phyloP scores from a whole-genome alignment of 2,329 filamentous ascomycete species.

The Hypoxylon sp. region DNA sequence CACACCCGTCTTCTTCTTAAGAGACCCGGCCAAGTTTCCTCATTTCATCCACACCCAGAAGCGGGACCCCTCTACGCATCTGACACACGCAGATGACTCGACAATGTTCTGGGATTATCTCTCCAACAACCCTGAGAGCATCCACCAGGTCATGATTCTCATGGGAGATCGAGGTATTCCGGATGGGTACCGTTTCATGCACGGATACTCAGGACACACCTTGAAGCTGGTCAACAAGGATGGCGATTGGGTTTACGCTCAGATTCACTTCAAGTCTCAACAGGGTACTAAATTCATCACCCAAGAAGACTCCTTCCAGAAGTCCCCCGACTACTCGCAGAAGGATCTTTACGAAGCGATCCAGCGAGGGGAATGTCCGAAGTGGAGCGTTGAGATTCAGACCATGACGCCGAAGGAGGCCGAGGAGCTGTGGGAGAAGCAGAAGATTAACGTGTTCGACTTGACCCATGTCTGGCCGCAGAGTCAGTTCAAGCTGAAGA shows the following conservation, averaged over 20 bases:
- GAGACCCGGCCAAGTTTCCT: conserved; percentile 78
- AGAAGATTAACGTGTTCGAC: conserved; percentile 65
- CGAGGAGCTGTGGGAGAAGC: conserved; percentile 59
- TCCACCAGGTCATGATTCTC: conserved; percentile 70
- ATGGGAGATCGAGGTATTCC: conserved; percentile 72
- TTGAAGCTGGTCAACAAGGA: conserved; percentile 68
- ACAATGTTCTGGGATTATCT: conserved; percentile 62
- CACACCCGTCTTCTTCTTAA: conserved; percentile 78
- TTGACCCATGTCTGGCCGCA: conserved; percentile 75
- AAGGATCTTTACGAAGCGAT: conserved; percentile 71
- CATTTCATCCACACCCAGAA: conserved; percentile 81
- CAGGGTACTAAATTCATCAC: conserved; percentile 67
- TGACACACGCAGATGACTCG: conserved; percentile 62
- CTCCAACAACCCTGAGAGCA: conserved; percentile 64
- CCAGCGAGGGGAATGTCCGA: conserved; percentile 64
- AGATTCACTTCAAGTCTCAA: conserved; percentile 69
- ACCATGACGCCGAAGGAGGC: conserved; percentile 68
- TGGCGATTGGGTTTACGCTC: conserved; percentile 71
- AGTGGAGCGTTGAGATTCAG: conserved; percentile 70
- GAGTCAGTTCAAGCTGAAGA: conserved; percentile 64
- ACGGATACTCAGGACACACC: conserved; percentile 72
- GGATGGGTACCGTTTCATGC: conserved; percentile 70
- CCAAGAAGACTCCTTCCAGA: conserved; percentile 62
- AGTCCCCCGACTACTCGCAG: conserved; percentile 62
- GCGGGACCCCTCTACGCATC: conserved; percentile 73